Percentiles rank a stretch among this genome's conserved stretches.
Evolutionary conservation across 352 stramenopile genomes (phyloP).

Genomic region (Phytophthora sojae): DNA sequence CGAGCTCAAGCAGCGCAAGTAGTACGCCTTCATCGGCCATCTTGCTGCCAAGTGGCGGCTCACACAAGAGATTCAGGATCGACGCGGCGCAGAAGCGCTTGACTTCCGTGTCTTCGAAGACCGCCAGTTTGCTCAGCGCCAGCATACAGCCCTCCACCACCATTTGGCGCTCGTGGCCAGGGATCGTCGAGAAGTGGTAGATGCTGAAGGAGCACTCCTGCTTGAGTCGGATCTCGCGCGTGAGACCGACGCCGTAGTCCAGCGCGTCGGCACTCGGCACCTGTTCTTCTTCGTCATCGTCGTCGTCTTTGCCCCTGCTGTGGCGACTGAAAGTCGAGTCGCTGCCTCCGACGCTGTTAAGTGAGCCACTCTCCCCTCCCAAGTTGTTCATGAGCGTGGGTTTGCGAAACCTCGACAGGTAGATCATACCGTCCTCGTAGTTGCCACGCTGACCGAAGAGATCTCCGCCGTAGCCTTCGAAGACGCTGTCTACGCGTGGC

Average conservation of each 20-base stretch:
- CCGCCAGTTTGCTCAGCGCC: conserved; percentile 71
- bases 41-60: conserved; percentile 42
- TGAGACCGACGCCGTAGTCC: conserved; percentile 43
- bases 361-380: conserved; percentile 28
- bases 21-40: conserved; percentile 86
- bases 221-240: conserved; percentile 74
- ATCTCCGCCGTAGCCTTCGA: conserved; percentile 75
- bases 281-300: conserved; percentile 62
- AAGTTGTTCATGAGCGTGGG: conserved; percentile 43
- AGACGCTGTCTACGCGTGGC: conserved; percentile 54
- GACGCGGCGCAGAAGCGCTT: conserved; percentile 86
- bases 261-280: conserved; percentile 43
- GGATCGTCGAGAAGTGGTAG: conserved; percentile 77
- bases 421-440: conserved; percentile 91
- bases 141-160: conserved; percentile 79
- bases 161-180: conserved; percentile 79
- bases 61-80: conserved; percentile 82
- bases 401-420: conserved; percentile 83
- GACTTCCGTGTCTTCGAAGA: conserved; percentile 85
- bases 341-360: conserved; percentile 21
- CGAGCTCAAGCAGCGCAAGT: conserved; percentile 73
- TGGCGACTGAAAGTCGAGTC: conserved; percentile 48
- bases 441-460: conserved; percentile 86
- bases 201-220: conserved; percentile 86
- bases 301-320: conserved; percentile 45